These are phyloP conservation scores for Mrakia frigida DNA, from an alignment of 768 basidiomycete species.

Conservation along the genomic window DNA sequence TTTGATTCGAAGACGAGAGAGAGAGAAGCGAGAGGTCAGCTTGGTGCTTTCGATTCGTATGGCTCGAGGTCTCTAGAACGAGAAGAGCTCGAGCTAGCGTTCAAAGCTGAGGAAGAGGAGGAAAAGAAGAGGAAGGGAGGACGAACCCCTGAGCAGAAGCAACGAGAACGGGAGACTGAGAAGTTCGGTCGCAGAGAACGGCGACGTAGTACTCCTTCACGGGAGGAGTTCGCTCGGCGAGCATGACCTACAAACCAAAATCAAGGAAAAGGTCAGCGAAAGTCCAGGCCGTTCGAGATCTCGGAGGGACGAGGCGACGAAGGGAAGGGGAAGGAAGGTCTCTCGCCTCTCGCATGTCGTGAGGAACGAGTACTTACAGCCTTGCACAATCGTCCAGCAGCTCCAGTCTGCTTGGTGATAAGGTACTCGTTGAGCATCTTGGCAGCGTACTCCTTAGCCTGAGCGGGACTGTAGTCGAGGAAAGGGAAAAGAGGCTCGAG, in stretches of 20 bases:
- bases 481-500: slow-evolving; percentile 33
- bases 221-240: slow-evolving; percentile 88
- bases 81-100: too few relatives aligned
- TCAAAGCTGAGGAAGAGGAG: not conserved
- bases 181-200: slow-evolving; percentile 85
- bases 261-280: too few relatives aligned
- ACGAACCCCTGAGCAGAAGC: slow-evolving; percentile 72
- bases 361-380: slow-evolving; percentile 54
- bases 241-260: slow-evolving; percentile 68
- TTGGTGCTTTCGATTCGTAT: not conserved
- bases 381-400: slow-evolving; percentile 85
- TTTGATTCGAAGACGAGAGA: too few relatives aligned
- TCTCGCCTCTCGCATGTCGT: not conserved
- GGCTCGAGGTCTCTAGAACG: too few relatives aligned
- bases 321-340: not conserved
- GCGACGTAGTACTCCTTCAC: slow-evolving; percentile 98
- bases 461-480: slow-evolving; percentile 58
- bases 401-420: slow-evolving; percentile 98
- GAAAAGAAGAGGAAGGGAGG: not conserved
- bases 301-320: slow-evolving; percentile 39
- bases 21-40: not conserved
- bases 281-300: not conserved
- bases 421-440: slow-evolving; percentile 94
- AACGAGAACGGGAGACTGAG: slow-evolving; percentile 85
- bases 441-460: slow-evolving; percentile 76